phyloP scores from a whole-genome alignment of 768 basidiomycete species.

The Termitomyces heimii region DNA sequence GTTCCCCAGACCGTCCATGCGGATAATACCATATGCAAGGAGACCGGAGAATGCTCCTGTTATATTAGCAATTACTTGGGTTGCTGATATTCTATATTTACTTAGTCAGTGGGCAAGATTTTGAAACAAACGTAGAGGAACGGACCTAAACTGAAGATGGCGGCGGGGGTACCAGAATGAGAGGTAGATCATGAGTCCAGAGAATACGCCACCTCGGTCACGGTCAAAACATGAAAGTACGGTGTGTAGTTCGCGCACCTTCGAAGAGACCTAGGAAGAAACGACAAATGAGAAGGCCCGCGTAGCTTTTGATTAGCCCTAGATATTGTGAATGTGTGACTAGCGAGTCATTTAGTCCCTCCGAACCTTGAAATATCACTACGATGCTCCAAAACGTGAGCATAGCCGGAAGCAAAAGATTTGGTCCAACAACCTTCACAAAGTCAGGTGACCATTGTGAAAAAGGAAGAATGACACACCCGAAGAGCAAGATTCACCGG shows the following conservation, averaged over 20 bases:
- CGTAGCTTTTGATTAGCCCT: slow-evolving; percentile 47
- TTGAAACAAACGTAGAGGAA: not conserved
- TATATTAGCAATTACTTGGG: not conserved
- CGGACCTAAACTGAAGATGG: slow-evolving; percentile 37
- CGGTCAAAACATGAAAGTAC: too few relatives aligned
- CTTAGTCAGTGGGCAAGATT: slow-evolving; percentile 27
- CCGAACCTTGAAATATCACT: too few relatives aligned
- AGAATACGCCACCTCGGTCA: slow-evolving; percentile 48
- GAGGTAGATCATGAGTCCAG: slow-evolving; percentile 50
- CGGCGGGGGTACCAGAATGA: slow-evolving; percentile 51
- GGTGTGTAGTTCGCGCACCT: too few relatives aligned
- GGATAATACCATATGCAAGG: too few relatives aligned
- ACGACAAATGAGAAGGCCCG: not conserved
- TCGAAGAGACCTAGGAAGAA: too few relatives aligned
- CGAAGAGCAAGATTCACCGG: too few relatives aligned
- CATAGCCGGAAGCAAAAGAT: slow-evolving; percentile 37
- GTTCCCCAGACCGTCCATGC: too few relatives aligned
- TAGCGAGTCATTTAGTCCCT: slow-evolving; percentile 19
- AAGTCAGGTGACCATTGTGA: too few relatives aligned
- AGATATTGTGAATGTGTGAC: slow-evolving; percentile 37
- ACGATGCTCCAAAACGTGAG: slow-evolving; percentile 61
- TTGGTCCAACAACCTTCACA: slow-evolving; percentile 9
- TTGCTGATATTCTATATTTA: slow-evolving; percentile 29
- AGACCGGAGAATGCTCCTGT: too few relatives aligned
- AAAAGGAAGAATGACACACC: too few relatives aligned